A percentile compares a stretch with the other conserved stretches of the same genome.
phyloP scores from a whole-genome alignment of 169 alveolate genomes.

The Theileria luwenshuni region DNA sequence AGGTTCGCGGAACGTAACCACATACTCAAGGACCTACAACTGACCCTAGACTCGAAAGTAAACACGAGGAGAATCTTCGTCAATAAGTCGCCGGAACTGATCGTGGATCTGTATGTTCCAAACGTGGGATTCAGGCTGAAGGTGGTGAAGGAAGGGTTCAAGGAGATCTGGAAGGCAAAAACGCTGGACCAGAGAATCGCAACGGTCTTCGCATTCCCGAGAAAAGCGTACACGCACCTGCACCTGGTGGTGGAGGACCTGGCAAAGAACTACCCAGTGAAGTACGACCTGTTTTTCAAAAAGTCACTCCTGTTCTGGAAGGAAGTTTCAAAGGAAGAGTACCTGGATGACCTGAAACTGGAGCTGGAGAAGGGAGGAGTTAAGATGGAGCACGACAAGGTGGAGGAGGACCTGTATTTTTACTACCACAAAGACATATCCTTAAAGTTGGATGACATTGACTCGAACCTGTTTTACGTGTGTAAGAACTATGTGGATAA shows the following conservation, averaged over 20 bases:
- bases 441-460: background rate
- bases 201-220: conserved; percentile 16
- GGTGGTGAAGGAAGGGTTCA: background rate
- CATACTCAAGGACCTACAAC: background rate
- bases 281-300: background rate
- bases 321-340: background rate
- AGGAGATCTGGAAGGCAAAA: conserved; percentile 1
- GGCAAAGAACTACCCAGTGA: background rate
- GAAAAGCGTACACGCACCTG: background rate
- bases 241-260: conserved; percentile 12
- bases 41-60: background rate
- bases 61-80: conserved; percentile 1
- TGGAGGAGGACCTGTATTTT: conserved; percentile 11
- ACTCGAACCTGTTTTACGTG: background rate
- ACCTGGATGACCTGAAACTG: conserved; percentile 2
- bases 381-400: background rate
- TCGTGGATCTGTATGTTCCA: conserved; percentile 8
- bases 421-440: conserved; percentile 11
- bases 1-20: background rate
- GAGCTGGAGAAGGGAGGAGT: conserved; percentile 5
- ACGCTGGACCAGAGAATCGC: background rate
- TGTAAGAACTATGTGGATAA: background rate
- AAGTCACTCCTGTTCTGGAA: background rate
- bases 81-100: conserved; percentile 1
- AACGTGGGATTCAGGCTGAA: conserved; percentile 2